Percentiles rank a stretch among this genome's conserved stretches.
Conservation (phyloP, 2,329 filamentous ascomycete species). For the Chrysosphaeria jannelii region DNA sequence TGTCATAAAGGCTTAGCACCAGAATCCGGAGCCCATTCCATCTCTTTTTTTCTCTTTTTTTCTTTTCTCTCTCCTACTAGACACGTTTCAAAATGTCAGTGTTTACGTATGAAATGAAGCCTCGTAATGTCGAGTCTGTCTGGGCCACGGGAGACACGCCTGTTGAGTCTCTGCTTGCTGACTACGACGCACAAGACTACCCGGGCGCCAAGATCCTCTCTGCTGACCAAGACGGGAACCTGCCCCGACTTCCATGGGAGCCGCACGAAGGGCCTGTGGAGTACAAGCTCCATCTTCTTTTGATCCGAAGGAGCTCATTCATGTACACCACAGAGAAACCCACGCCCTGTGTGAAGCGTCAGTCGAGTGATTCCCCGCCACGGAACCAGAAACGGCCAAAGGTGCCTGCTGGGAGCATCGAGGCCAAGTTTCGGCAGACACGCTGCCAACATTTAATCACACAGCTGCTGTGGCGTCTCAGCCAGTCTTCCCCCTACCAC, state of each 20-base stretch:
- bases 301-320: constrained; percentile 50
- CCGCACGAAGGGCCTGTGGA: constrained; percentile 85
- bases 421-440: constrained; percentile 42
- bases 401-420: constrained; percentile 6
- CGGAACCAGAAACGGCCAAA: constrained; percentile 6
- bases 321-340: constrained; percentile 24
- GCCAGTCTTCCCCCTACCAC: constrained; percentile 83
- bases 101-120: constrained; percentile 79
- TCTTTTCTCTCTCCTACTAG: neutral
- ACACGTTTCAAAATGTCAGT: constrained; percentile 36
- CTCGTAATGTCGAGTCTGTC: constrained; percentile 64
- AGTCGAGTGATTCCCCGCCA: too few relatives aligned
- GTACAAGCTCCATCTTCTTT: constrained; percentile 77
- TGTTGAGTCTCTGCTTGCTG: neutral
- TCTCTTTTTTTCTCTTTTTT: neutral
- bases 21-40: neutral
- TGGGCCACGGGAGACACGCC: constrained; percentile 60
- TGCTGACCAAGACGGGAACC: constrained; percentile 34
- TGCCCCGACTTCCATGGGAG: constrained; percentile 59
- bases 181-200: constrained; percentile 3
- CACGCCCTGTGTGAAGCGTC: too few relatives aligned
- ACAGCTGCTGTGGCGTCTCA: constrained; percentile 75
- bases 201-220: constrained; percentile 12
- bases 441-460: constrained; percentile 78
- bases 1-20: neutral